Conservation (phyloP, 805 yeast species). For the Saccharomycopsis guyanensis region DNA sequence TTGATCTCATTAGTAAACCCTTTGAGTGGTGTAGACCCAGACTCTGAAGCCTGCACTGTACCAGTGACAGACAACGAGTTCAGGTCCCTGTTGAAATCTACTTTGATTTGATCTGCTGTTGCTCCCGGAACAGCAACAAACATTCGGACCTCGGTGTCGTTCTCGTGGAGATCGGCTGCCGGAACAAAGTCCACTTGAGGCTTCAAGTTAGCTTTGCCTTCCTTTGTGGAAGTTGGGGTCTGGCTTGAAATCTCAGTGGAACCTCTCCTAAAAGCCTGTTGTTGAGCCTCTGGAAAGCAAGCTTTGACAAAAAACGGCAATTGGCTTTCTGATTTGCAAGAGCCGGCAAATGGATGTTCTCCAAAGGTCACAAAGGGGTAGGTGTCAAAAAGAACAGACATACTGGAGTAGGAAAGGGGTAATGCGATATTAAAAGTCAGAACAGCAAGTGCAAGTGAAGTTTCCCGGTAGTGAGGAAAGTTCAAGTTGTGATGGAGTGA, state of each 20-base stretch:
- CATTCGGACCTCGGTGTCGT: slow-evolving; percentile 34
- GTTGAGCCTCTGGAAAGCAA: background rate
- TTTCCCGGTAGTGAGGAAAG: too few species aligned
- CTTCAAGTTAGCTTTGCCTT: background rate
- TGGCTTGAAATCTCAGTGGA: too few species aligned
- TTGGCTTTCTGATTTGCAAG: too few species aligned
- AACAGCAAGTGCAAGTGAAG: too few species aligned
- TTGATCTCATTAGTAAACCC: slow-evolving; percentile 29
- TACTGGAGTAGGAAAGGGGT: too few species aligned
- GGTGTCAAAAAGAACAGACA: background rate
- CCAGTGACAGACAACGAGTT: slow-evolving; percentile 39
- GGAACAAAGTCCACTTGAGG: slow-evolving; percentile 27
- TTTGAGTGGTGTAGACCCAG: slow-evolving; percentile 24
- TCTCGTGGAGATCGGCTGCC: slow-evolving; percentile 41
- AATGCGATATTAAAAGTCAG: too few species aligned
- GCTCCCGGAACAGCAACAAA: slow-evolving; percentile 44
- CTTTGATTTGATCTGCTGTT: slow-evolving; percentile 33
- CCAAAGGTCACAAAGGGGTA: background rate
- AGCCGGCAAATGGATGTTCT: background rate
- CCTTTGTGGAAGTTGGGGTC: background rate
- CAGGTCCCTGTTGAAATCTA: slow-evolving; percentile 40
- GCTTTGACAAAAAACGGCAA: background rate
- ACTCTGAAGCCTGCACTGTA: slow-evolving; percentile 29
- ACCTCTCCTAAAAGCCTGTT: background rate
- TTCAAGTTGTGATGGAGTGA: too few species aligned